Percentiles rank a stretch among this genome's conserved stretches.
Conservation (phyloP, 2,329 filamentous ascomycete species). For the Chaetomium globosum region DNA sequence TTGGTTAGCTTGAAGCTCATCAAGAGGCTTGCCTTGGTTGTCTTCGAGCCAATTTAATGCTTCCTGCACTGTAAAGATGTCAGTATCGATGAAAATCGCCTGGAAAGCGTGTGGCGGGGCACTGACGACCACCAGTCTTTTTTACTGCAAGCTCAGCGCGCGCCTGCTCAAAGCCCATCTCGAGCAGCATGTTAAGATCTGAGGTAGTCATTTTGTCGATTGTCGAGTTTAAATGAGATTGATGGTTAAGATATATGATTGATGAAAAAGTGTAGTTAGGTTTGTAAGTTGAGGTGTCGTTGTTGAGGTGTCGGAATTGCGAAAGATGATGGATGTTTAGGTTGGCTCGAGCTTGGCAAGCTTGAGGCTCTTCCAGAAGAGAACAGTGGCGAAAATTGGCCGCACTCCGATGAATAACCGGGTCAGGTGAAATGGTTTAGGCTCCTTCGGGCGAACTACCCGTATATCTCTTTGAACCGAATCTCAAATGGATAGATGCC, state of each 20-base stretch:
- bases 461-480: neutral
- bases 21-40: conserved; percentile 83
- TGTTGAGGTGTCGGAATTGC: too few species aligned
- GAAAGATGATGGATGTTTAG: too few species aligned
- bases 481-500: neutral
- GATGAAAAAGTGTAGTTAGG: neutral
- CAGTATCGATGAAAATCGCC: conserved; percentile 27
- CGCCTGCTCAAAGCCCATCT: conserved; percentile 81
- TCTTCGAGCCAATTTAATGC: conserved; percentile 94
- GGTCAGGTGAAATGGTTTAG: neutral
- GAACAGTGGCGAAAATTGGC: neutral
- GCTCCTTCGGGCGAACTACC: neutral
- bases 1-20: conserved; percentile 67
- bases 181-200: conserved; percentile 63
- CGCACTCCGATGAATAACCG: neutral
- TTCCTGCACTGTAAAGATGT: conserved; percentile 66
- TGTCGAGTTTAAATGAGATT: conserved; percentile 28
- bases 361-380: neutral
- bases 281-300: neutral
- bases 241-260: neutral
- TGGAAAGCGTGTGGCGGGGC: neutral
- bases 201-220: conserved; percentile 55
- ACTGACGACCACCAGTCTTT: conserved; percentile 76
- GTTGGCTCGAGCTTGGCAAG: too few species aligned
- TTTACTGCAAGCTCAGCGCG: conserved; percentile 82